Evolutionary conservation across 2,329 filamentous ascomycete species (phyloP).

Genomic region (Parastagonospora avenae): DNA sequence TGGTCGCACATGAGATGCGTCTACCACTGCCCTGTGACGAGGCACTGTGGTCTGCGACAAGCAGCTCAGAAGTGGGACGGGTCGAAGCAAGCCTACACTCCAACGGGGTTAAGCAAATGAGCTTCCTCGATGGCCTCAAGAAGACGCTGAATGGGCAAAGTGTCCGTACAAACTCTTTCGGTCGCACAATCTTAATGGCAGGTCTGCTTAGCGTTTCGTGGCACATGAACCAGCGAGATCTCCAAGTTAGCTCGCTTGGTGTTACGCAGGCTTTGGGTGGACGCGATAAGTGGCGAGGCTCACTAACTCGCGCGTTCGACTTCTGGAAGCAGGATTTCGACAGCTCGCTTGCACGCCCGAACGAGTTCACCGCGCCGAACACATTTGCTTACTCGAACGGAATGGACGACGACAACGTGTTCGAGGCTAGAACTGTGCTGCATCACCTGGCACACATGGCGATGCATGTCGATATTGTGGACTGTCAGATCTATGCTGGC

Average conservation of each 20-base stretch:
- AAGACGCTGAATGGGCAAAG: conserved; percentile 82
- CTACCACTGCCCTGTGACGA: conserved; percentile 92
- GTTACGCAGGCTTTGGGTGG: conserved; percentile 81
- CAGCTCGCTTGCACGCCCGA: conserved; percentile 70
- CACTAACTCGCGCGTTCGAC: conserved; percentile 86
- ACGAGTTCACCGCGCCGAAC: conserved; percentile 36
- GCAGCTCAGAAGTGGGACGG: conserved; percentile 81
- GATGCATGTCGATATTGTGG: conserved; percentile 96
- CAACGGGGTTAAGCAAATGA: conserved; percentile 81
- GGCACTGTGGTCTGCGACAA: conserved; percentile 87
- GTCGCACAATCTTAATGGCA: conserved; percentile 90
- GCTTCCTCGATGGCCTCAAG: conserved; percentile 90
- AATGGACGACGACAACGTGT: conserved; percentile 70
- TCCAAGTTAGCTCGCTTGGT: conserved; percentile 87
- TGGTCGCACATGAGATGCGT: conserved; percentile 95
- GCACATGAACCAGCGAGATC: conserved; percentile 96
- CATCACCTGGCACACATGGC: conserved; percentile 97
- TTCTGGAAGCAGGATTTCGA: conserved; percentile 94
- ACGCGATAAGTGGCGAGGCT: conserved; percentile 87
- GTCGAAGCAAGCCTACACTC: conserved; percentile 80
- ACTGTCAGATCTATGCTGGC: conserved; percentile 93
- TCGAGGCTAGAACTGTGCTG: conserved; percentile 85
- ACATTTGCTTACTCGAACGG: conserved; percentile 39
- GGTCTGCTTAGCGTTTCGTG: conserved; percentile 91
- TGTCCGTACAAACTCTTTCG: conserved; percentile 91